phyloP scores from a whole-genome alignment of 1,139 yeast species.

The Suhomyces guaymorum region DNA sequence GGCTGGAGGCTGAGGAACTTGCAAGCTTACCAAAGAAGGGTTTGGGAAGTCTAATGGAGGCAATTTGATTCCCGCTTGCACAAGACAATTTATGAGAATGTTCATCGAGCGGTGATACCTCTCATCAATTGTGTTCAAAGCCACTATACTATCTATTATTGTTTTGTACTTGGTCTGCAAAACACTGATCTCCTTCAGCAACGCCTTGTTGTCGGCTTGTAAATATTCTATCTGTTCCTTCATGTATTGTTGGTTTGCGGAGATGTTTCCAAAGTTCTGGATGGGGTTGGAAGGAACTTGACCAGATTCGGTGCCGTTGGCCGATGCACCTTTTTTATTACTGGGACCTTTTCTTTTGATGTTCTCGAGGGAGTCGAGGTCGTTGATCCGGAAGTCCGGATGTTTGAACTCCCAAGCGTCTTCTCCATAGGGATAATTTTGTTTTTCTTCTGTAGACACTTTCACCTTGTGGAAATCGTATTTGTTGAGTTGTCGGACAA shows the following conservation, averaged over 20 bases:
- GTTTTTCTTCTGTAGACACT: slow-evolving; percentile 54
- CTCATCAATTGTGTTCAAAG: slow-evolving; percentile 58
- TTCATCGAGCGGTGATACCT: slow-evolving; percentile 54
- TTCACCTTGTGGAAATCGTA: slow-evolving; percentile 48
- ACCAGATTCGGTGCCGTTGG: slow-evolving; percentile 9
- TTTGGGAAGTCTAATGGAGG: slow-evolving; percentile 62
- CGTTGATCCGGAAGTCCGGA: slow-evolving; percentile 78
- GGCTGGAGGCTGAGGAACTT: slow-evolving; percentile 18
- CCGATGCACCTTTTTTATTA: slow-evolving; percentile 37
- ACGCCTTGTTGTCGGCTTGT: slow-evolving; percentile 40
- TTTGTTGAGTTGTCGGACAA: slow-evolving; percentile 91
- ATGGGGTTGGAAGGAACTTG: slow-evolving; percentile 1
- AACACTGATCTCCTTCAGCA: slow-evolving; percentile 46
- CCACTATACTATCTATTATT: slow-evolving; percentile 59
- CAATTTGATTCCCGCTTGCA: slow-evolving; percentile 63
- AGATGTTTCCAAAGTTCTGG: slow-evolving; percentile 13
- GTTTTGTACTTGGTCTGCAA: slow-evolving; percentile 62
- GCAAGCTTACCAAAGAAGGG: slow-evolving; percentile 29
- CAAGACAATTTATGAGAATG: slow-evolving; percentile 47
- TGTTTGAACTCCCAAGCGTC: slow-evolving; percentile 95
- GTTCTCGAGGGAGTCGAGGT: slow-evolving; percentile 69
- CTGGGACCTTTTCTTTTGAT: slow-evolving; percentile 80
- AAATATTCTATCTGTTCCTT: slow-evolving; percentile 48
- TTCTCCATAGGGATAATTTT: slow-evolving; percentile 63
- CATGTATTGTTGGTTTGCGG: slow-evolving; percentile 22